These are phyloP conservation scores for Wallacemonas rigidus DNA, from an alignment of 208 protist species.

Conservation along the genomic window DNA sequence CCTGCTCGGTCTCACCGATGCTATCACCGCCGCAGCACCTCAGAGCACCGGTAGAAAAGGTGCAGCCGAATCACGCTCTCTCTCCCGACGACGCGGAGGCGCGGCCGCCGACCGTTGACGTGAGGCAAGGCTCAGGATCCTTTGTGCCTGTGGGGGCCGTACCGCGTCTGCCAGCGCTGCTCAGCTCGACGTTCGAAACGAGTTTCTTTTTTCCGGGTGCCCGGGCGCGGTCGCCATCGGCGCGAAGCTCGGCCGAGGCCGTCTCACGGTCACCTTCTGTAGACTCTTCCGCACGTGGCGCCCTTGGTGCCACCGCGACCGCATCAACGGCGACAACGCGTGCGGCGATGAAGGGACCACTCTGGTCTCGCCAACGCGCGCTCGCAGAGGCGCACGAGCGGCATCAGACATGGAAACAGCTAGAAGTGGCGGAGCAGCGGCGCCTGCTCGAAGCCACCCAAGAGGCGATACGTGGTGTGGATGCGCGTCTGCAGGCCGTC, in stretches of 20 bases:
- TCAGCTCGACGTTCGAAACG: not conserved
- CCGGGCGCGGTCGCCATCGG: too few species aligned
- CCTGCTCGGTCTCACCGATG: not conserved
- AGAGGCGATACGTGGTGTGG: conserved; percentile 27
- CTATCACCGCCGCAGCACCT: not conserved
- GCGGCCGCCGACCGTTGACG: too few species aligned
- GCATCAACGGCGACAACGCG: not conserved
- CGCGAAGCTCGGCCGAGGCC: too few species aligned
- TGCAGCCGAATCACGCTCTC: conserved; percentile 6
- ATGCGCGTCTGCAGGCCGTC: conserved; percentile 17
- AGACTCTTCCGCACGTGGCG: not conserved
- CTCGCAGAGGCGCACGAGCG: not conserved
- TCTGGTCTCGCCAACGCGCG: not conserved
- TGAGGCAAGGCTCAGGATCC: too few species aligned
- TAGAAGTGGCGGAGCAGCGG: not conserved
- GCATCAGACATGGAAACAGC: conserved; percentile 8
- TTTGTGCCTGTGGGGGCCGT: not conserved
- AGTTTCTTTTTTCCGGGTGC: not conserved
- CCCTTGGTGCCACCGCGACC: not conserved
- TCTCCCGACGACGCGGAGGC: not conserved
- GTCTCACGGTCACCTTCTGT: too few species aligned
- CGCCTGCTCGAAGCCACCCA: conserved; percentile 10
- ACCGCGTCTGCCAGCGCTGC: not conserved
- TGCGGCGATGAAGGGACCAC: not conserved
- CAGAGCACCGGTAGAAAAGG: conserved; percentile 18